These are phyloP conservation scores for Geotrichum bryndzae DNA, from an alignment of 1,139 yeast genomes.

Conservation along the genomic window DNA sequence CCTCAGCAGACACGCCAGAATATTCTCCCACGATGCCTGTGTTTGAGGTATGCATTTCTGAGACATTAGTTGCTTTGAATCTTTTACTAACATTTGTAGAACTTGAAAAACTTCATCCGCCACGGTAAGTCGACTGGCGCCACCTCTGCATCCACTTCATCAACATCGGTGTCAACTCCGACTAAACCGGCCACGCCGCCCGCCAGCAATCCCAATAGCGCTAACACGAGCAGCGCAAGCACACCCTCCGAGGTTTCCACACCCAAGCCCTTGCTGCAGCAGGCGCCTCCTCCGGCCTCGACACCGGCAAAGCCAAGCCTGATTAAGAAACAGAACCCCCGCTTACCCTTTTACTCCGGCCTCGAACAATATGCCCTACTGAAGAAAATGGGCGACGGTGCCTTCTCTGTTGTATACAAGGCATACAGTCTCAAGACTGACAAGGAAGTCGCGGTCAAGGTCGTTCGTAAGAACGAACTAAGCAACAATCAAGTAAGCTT, in stretches of 20 bases:
- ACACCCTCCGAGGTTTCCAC: neutral
- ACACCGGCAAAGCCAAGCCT: neutral
- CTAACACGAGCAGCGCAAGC: neutral
- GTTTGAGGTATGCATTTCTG: slow-evolving; percentile 9
- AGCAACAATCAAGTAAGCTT: slow-evolving; percentile 40
- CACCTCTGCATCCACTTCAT: neutral
- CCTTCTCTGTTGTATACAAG: slow-evolving; percentile 79
- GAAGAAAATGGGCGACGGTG: slow-evolving; percentile 58
- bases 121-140: slow-evolving; percentile 8
- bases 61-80: neutral
- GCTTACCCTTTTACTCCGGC: slow-evolving; percentile 11
- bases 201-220: neutral
- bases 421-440: slow-evolving; percentile 50
- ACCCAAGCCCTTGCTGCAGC: neutral
- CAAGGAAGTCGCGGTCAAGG: slow-evolving; percentile 70
- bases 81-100: neutral
- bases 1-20: neutral
- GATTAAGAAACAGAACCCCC: neutral
- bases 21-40: slow-evolving; percentile 10
- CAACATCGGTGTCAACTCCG: neutral
- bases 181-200: neutral
- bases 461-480: slow-evolving; percentile 65
- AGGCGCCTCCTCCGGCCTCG: neutral
- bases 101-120: slow-evolving; percentile 14
- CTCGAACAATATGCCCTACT: slow-evolving; percentile 38